These are phyloP conservation scores for Fusarium sterilihyphosum DNA, from an alignment of 2,329 filamentous ascomycete species.

Conservation along the genomic window DNA sequence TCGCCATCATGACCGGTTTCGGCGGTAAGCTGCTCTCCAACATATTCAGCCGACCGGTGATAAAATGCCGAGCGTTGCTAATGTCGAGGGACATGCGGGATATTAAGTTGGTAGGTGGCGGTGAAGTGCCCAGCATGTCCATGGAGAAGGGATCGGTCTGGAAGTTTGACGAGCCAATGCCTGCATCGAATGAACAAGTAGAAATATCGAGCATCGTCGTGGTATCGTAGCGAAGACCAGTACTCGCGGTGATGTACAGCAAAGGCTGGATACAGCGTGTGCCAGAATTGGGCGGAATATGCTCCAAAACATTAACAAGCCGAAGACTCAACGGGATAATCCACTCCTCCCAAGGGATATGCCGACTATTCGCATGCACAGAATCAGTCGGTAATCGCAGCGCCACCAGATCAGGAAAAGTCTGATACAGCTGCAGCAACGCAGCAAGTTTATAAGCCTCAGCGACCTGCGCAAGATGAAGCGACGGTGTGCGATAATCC, in stretches of 20 bases:
- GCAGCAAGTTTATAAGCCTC: slow-evolving; percentile 53
- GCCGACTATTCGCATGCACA: slow-evolving; percentile 24
- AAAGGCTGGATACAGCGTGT: slow-evolving; percentile 51
- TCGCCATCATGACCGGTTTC: slow-evolving; percentile 54
- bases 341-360: slow-evolving; percentile 50
- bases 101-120: slow-evolving; percentile 25
- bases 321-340: slow-evolving; percentile 49
- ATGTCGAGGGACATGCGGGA: slow-evolving; percentile 48
- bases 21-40: slow-evolving; percentile 53
- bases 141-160: slow-evolving; percentile 16
- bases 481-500: slow-evolving; percentile 42
- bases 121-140: slow-evolving; percentile 19
- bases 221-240: slow-evolving; percentile 45
- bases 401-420: slow-evolving; percentile 50
- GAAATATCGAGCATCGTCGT: slow-evolving; percentile 30
- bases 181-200: slow-evolving; percentile 15
- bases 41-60: slow-evolving; percentile 51
- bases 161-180: slow-evolving; percentile 1
- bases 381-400: slow-evolving; percentile 43
- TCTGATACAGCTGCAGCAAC: slow-evolving; percentile 53
- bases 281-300: slow-evolving; percentile 49
- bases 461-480: slow-evolving; percentile 50
- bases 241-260: slow-evolving; percentile 51
- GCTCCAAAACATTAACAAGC: slow-evolving; percentile 47
- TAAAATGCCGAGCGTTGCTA: slow-evolving; percentile 51